Percentiles rank a stretch among this genome's conserved stretches.
phyloP scores from a whole-genome alignment of 495 filamentous ascomycete species.

The Tuber brumale region DNA sequence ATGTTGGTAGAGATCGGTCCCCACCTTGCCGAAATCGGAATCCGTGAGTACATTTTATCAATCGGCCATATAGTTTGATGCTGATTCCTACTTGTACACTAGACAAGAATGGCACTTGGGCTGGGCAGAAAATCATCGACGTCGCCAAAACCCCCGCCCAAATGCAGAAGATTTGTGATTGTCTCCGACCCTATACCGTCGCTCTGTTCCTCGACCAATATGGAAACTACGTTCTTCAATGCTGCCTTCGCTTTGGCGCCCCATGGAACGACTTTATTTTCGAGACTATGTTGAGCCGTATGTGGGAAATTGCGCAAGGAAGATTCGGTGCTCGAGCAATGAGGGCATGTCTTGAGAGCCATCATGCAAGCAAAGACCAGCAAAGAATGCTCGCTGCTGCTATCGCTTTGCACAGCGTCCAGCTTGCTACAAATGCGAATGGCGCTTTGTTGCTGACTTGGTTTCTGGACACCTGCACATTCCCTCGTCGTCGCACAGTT shows the following conservation, averaged over 20 bases:
- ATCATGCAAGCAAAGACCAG: slow-evolving; percentile 89
- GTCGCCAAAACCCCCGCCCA: slow-evolving; percentile 78
- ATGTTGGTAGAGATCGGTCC: slow-evolving; percentile 86
- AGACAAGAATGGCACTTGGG: slow-evolving; percentile 98
- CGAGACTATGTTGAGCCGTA: slow-evolving; percentile 87
- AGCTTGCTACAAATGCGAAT: slow-evolving; percentile 93
- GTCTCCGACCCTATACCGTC: slow-evolving; percentile 75
- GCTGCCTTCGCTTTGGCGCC: slow-evolving; percentile 80
- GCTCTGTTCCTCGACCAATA: slow-evolving; percentile 95
- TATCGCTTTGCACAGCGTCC: slow-evolving; percentile 91
- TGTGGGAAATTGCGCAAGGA: slow-evolving; percentile 92
- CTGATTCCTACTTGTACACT: slow-evolving; percentile 12
- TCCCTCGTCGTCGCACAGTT: slow-evolving; percentile 83
- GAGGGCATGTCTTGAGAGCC: slow-evolving; percentile 94
- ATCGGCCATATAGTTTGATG: not conserved
- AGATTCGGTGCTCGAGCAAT: slow-evolving; percentile 92
- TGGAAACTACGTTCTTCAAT: slow-evolving; percentile 96
- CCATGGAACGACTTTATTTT: slow-evolving; percentile 96
- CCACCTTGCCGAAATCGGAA: slow-evolving; percentile 89
- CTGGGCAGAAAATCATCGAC: slow-evolving; percentile 98
- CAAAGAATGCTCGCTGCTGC: slow-evolving; percentile 90
- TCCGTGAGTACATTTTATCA: slow-evolving; percentile 47
- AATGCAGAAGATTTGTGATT: slow-evolving; percentile 75
- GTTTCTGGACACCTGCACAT: slow-evolving; percentile 98
- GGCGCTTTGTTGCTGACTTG: slow-evolving; percentile 90